A percentile compares a stretch with the other conserved stretches of the same genome.
Conservation (phyloP, 2,329 filamentous ascomycete genomes). For the Stylonectria norvegica region DNA sequence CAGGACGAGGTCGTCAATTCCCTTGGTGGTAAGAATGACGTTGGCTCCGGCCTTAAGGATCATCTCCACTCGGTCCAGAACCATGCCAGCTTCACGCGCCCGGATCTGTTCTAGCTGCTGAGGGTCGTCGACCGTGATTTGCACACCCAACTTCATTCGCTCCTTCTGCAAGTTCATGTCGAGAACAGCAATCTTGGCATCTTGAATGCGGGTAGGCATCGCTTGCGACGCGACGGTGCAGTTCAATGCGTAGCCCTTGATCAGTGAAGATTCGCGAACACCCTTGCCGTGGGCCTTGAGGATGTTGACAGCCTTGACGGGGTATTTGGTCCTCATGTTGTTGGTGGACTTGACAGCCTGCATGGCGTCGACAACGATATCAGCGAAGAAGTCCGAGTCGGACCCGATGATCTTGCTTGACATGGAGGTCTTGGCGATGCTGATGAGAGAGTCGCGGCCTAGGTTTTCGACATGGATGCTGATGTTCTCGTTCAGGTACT, state of each 20-base stretch:
- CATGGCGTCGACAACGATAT: slow-evolving; percentile 95
- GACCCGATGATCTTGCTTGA: slow-evolving; percentile 97
- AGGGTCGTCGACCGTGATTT: slow-evolving; percentile 97
- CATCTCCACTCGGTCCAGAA: slow-evolving; percentile 92
- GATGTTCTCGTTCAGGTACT: slow-evolving; percentile 98
- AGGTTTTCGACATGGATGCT: slow-evolving; percentile 92
- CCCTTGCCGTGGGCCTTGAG: slow-evolving; percentile 98
- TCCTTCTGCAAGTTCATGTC: slow-evolving; percentile 99
- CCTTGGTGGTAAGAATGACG: slow-evolving; percentile 94
- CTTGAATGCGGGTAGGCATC: slow-evolving; percentile 87
- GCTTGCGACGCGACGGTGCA: slow-evolving; percentile 98
- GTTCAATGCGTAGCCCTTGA: slow-evolving; percentile 97
- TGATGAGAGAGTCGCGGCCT: slow-evolving; percentile 84
- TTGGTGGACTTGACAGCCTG: slow-evolving; percentile 91
- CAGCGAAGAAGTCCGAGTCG: slow-evolving; percentile 94
- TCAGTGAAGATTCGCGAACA: slow-evolving; percentile 77
- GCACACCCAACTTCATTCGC: slow-evolving; percentile 97
- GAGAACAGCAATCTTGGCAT: slow-evolving; percentile 94
- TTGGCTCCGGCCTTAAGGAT: slow-evolving; percentile 97
- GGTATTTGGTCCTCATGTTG: slow-evolving; percentile 90
- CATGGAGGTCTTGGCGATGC: slow-evolving; percentile 98
- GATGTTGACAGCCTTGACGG: slow-evolving; percentile 98
- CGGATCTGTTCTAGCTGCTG: slow-evolving; percentile 97
- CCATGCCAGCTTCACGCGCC: slow-evolving; percentile 85
- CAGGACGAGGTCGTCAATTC: slow-evolving; percentile 91